Percentiles rank a stretch among this genome's conserved stretches.
phyloP scores from a whole-genome alignment of 2,329 filamentous ascomycete genomes.

The Claviceps monticola region DNA sequence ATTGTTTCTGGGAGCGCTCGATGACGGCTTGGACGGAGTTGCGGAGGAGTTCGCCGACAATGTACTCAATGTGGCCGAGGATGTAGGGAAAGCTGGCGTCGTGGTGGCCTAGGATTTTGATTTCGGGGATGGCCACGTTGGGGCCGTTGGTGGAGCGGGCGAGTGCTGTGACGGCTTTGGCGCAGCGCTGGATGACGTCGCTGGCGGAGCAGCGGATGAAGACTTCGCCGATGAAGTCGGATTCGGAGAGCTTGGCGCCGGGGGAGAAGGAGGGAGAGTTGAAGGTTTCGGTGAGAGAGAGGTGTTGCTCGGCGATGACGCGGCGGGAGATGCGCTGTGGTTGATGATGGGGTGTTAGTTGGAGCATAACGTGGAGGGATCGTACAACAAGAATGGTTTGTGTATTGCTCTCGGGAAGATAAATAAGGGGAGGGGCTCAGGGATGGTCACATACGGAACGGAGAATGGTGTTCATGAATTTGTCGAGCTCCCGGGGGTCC shows the following conservation, averaged over 20 bases:
- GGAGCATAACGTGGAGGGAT: not conserved
- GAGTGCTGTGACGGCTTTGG: conserved; percentile 59
- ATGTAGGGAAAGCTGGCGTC: conserved; percentile 94
- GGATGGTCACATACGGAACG: conserved; percentile 54
- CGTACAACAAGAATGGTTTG: not conserved
- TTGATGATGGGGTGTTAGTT: not conserved
- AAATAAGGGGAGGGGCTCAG: no score
- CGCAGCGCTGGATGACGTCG: conserved; percentile 77
- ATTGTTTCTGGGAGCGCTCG: conserved; percentile 47
- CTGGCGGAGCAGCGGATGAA: conserved; percentile 86
- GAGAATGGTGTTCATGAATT: conserved; percentile 88
- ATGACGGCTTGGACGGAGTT: conserved; percentile 91
- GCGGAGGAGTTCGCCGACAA: conserved; percentile 83
- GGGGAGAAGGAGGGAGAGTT: conserved; percentile 83
- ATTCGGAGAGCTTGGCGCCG: conserved; percentile 53
- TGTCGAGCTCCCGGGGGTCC: conserved; percentile 67
- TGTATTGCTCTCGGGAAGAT: no score
- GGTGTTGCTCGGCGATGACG: conserved; percentile 94
- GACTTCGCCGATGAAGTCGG: conserved; percentile 89
- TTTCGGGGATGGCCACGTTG: conserved; percentile 59
- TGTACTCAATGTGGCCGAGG: conserved; percentile 90
- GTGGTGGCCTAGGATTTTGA: conserved; percentile 72
- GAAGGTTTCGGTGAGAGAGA: conserved; percentile 89
- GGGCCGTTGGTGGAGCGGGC: conserved; percentile 62
- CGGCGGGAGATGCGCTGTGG: conserved; percentile 76